Conservation (phyloP, 192 early-diverging fungal species). For the Backusella circina region DNA sequence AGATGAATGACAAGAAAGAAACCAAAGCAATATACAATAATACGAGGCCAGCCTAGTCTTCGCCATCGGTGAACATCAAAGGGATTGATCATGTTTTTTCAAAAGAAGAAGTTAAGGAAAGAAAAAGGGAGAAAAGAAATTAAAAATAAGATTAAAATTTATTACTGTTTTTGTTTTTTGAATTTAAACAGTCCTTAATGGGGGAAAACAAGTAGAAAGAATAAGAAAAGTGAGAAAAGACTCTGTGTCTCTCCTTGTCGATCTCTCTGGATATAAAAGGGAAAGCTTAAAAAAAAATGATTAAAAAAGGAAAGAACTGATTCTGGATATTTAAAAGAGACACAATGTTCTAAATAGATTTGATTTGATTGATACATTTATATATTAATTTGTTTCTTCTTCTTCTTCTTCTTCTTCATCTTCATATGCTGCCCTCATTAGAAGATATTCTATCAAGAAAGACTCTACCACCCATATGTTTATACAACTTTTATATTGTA, state of each 20-base stretch:
- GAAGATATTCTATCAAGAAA: slow-evolving; percentile 65
- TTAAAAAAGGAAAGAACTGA: neutral
- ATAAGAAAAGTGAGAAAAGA: neutral
- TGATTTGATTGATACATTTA: no score
- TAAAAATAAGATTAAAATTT: neutral
- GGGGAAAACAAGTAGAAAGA: neutral
- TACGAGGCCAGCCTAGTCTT: neutral
- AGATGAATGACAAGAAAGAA: slow-evolving; percentile 8
- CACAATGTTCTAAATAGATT: no score
- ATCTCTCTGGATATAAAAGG: neutral
- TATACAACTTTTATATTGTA: slow-evolving; percentile 73
- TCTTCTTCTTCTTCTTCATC: neutral
- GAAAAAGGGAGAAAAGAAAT: neutral
- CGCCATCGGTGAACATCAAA: slow-evolving; percentile 5
- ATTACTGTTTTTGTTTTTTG: no score
- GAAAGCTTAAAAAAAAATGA: neutral
- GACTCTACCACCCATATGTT: slow-evolving; percentile 63
- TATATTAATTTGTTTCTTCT: neutral
- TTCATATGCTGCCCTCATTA: slow-evolving; percentile 49
- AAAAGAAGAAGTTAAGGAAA: neutral
- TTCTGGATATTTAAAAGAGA: neutral
- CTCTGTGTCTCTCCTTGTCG: neutral
- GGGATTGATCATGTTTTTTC: neutral
- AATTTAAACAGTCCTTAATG: neutral
- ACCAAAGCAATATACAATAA: slow-evolving; percentile 11